Conservation (phyloP, 1,284 basidiomycete species). For the Anthracocystis panici-leucophaei region DNA sequence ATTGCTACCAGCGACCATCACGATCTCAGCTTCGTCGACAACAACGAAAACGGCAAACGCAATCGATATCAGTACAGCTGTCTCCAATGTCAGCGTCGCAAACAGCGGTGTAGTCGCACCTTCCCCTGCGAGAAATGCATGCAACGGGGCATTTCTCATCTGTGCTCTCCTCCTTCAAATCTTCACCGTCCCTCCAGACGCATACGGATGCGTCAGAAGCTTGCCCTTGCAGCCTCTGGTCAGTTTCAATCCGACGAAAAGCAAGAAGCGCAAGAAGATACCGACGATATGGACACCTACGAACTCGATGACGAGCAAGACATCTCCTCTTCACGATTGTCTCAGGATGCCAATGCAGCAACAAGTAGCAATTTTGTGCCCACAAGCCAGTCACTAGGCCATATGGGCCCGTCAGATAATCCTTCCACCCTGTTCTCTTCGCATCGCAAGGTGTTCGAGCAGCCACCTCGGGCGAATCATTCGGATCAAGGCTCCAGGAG, state of each 20-base stretch:
- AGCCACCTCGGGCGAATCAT: neutral
- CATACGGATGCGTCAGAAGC: conserved; percentile 40
- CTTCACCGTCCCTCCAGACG: conserved; percentile 39
- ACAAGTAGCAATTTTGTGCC: neutral
- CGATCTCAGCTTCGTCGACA: conserved; percentile 16
- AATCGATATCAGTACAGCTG: conserved; percentile 52
- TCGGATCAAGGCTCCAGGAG: neutral
- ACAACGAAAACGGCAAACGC: conserved; percentile 31
- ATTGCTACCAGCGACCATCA: neutral
- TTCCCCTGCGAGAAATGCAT: conserved; percentile 47
- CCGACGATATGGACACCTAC: conserved; percentile 35
- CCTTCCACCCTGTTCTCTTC: neutral
- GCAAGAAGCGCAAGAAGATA: conserved; percentile 11
- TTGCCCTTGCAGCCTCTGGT: conserved; percentile 12
- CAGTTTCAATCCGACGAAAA: neutral
- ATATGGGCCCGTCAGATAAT: neutral
- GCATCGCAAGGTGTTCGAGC: conserved; percentile 9
- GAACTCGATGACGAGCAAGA: conserved; percentile 39
- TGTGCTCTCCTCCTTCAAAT: conserved; percentile 39
- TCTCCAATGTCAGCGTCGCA: conserved; percentile 44
- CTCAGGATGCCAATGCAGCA: neutral
- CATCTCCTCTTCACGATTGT: neutral
- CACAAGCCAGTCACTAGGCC: neutral
- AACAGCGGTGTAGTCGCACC: conserved; percentile 44
- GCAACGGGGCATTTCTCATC: conserved; percentile 44